Evolutionary conservation across 2,329 filamentous ascomycete genomes (phyloP), one percentile per base, ranked within the genome.

Genomic region (Exophiala phaeomuriformis): DNA sequence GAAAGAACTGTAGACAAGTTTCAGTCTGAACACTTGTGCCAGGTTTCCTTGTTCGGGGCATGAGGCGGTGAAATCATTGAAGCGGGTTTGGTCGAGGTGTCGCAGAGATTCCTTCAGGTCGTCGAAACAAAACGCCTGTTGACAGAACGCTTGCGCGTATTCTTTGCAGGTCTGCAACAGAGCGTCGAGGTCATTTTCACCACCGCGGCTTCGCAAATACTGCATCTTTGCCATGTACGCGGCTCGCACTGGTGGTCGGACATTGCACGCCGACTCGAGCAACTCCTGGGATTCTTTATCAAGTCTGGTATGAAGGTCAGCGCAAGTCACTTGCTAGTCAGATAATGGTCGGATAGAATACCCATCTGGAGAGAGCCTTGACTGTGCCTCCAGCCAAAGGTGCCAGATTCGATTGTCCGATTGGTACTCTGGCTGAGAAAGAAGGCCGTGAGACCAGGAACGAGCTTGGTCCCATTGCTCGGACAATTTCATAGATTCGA

Each of bases 401-500:
- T 64, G 66, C 74, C 74, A 77, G 12, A 74, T 67, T 41, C 64
- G 67, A 69, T 73, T 75, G 50, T 75, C 72, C 59, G 75, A 69
- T 50, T 67, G 66, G 62, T 70, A 69, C 51, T 68, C 66, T 2
- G 68, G 56, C 28, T 55, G 45, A 9, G 66, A 62, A 49, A 75
- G 64, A 12, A 75, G 55, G 12, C 59, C 56, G 49, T 66, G 68
- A 19, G 69, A 66, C 48, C 68, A 70, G n/a, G 63, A 59, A 35
- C 71, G 57, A 3, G 65, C 67, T 35, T 71, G 65, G 32, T 68
- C 51, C 72, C 72, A 75, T 53, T 69, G 62, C 9, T 67, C 64
- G 4, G 66, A 66, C 29, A 66, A 64, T 45, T 69, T 67, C 47
- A 75, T 59, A 27, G 65, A 56, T 4, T 65, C 64, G n/a, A 66